Percentiles rank a stretch among this genome's conserved stretches.
These are phyloP conservation scores for Trichoderma erinaceum DNA, from an alignment of 495 filamentous ascomycete genomes.

Conservation along the genomic window DNA sequence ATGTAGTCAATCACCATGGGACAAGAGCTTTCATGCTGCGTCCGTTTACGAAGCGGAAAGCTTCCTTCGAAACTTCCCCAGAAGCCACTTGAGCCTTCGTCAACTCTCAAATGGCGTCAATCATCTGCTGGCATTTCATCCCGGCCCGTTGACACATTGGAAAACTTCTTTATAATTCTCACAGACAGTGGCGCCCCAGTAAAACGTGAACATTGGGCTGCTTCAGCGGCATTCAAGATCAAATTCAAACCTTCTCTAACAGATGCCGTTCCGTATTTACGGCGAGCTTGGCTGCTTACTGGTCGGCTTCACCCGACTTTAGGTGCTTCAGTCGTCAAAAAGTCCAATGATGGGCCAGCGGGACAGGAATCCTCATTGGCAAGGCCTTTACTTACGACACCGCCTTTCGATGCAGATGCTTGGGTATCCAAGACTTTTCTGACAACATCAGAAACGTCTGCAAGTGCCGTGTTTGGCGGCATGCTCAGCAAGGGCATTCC, in stretches of 20 bases:
- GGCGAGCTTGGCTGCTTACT: background rate
- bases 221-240: background rate
- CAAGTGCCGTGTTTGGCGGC: background rate
- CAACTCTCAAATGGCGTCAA: background rate
- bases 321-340: background rate
- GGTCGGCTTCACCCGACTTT: background rate
- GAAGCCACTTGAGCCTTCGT: background rate
- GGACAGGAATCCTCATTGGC: background rate
- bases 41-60: background rate
- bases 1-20: background rate
- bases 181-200: background rate
- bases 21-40: background rate
- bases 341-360: background rate
- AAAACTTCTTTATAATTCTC: background rate
- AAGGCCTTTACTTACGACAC: background rate
- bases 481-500: background rate
- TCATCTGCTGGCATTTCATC: background rate
- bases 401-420: background rate
- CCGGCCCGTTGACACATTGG: background rate
- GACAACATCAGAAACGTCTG: background rate
- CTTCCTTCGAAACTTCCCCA: background rate
- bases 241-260: background rate
- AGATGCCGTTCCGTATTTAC: background rate
- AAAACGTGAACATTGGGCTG: background rate
- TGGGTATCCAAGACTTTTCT: slow-evolving; percentile 1